Percentiles rank a stretch among this genome's conserved stretches.
Evolutionary conservation across 1,284 basidiomycete species (phyloP).

Genomic region (Polyporus tsugae): DNA sequence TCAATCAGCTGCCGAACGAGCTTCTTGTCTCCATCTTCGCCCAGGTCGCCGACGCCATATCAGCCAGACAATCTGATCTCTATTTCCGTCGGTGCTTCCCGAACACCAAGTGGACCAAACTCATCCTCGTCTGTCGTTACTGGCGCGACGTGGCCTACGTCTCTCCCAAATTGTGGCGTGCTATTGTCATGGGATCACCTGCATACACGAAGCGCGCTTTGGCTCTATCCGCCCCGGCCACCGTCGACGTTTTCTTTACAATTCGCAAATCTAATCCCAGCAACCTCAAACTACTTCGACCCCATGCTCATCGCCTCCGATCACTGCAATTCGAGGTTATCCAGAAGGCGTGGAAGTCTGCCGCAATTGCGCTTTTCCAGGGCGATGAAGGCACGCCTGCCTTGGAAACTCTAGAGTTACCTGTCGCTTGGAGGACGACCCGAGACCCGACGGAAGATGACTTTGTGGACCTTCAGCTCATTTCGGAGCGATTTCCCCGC

Average conservation of each 20-base stretch:
- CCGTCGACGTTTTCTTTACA: background rate
- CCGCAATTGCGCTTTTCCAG: background rate
- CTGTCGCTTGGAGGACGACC: background rate
- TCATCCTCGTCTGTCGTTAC: background rate
- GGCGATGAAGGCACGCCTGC: background rate
- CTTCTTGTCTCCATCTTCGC: constrained; percentile 8
- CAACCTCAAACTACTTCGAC: background rate
- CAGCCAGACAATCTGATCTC: no score
- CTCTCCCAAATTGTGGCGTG: background rate
- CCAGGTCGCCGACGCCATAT: background rate
- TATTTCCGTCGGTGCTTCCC: no score
- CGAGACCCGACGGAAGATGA: background rate
- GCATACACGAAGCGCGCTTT: background rate
- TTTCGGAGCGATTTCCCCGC: background rate
- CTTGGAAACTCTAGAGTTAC: background rate
- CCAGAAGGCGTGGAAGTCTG: background rate
- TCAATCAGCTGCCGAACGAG: constrained; percentile 6
- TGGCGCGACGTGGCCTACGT: background rate
- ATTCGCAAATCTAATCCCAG: background rate
- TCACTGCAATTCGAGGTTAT: background rate
- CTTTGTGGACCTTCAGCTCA: background rate
- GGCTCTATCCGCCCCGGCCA: background rate
- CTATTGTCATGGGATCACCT: background rate
- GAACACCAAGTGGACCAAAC: background rate
- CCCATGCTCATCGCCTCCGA: background rate